A percentile compares a stretch with the other conserved stretches of the same genome.
phyloP scores from a whole-genome alignment of 2,329 filamentous ascomycete species.

The Arthrocladium fulminans region DNA sequence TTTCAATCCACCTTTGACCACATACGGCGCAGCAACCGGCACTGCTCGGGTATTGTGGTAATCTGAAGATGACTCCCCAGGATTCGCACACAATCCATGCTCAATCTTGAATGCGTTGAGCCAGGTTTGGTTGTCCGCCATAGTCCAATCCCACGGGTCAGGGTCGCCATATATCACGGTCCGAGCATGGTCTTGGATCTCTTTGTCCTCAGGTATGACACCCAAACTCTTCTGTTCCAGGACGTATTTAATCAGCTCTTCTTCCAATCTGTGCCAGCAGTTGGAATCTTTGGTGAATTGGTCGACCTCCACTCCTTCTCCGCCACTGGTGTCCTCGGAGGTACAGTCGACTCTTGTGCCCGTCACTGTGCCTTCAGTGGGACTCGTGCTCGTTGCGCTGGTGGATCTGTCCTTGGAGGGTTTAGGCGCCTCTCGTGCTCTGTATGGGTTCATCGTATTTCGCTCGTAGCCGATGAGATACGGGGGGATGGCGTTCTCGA shows the following conservation, averaged over 20 bases:
- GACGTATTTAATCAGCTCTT: slow-evolving; percentile 33
- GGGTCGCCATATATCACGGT: slow-evolving; percentile 26
- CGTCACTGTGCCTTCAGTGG: neutral
- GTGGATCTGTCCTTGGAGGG: neutral
- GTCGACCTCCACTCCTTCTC: slow-evolving; percentile 14
- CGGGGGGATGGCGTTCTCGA: slow-evolving; percentile 31
- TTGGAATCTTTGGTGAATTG: slow-evolving; percentile 26
- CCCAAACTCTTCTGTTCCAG: slow-evolving; percentile 28
- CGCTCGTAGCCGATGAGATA: slow-evolving; percentile 31
- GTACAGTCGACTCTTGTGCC: slow-evolving; percentile 8
- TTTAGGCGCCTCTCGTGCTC: slow-evolving; percentile 11
- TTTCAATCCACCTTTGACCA: slow-evolving; percentile 31
- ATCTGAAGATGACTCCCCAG: slow-evolving; percentile 25
- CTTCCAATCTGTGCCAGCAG: slow-evolving; percentile 34
- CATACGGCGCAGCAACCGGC: slow-evolving; percentile 36
- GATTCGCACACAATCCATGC: slow-evolving; percentile 28
- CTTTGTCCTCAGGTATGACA: slow-evolving; percentile 28
- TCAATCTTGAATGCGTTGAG: slow-evolving; percentile 37
- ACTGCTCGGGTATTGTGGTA: slow-evolving; percentile 31
- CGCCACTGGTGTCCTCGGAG: neutral
- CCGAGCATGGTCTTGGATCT: slow-evolving; percentile 27
- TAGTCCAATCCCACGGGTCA: slow-evolving; percentile 33
- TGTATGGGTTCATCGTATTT: slow-evolving; percentile 24
- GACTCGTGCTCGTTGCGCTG: neutral
- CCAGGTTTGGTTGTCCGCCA: slow-evolving; percentile 40